Conservation (phyloP, 164 flowering plant genomes). For the Brasenia schreberi region DNA sequence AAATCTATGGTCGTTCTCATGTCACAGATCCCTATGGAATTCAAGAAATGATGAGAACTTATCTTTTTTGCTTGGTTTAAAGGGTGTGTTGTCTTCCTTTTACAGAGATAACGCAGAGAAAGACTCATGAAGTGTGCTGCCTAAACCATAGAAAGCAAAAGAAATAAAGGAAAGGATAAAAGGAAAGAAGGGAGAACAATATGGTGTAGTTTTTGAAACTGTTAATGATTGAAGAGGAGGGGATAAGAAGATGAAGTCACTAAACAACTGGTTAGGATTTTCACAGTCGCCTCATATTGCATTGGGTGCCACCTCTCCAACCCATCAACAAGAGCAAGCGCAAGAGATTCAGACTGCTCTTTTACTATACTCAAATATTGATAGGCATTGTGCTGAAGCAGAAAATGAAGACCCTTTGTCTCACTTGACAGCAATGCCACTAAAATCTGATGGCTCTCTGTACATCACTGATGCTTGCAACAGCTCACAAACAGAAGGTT, state of each 20-base stretch:
- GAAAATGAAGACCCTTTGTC: conserved; percentile 29
- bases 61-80: conserved; percentile 65
- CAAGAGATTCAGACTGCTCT: conserved; percentile 23
- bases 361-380: conserved; percentile 21
- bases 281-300: conserved; percentile 76
- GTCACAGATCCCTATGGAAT: conserved; percentile 85
- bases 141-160: conserved; percentile 2
- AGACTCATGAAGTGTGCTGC: conserved; percentile 3
- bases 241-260: conserved; percentile 42
- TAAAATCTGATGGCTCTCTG: conserved; percentile 87
- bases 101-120: conserved; percentile 8
- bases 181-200: neutral
- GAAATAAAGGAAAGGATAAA: conserved; percentile 8
- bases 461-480: conserved; percentile 67
- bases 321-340: conserved; percentile 19
- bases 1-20: conserved; percentile 26
- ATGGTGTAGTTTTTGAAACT: no score
- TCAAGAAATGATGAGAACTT: conserved; percentile 18
- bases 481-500: conserved; percentile 53
- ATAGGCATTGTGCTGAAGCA: conserved; percentile 14
- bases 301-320: conserved; percentile 41
- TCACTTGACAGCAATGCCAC: conserved; percentile 58
- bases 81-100: conserved; percentile 31
- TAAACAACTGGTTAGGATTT: conserved; percentile 75
- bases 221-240: neutral